These are phyloP conservation scores for Thielaviopsis euricoi DNA, from an alignment of 2,329 filamentous ascomycete genomes.

Conservation along the genomic window DNA sequence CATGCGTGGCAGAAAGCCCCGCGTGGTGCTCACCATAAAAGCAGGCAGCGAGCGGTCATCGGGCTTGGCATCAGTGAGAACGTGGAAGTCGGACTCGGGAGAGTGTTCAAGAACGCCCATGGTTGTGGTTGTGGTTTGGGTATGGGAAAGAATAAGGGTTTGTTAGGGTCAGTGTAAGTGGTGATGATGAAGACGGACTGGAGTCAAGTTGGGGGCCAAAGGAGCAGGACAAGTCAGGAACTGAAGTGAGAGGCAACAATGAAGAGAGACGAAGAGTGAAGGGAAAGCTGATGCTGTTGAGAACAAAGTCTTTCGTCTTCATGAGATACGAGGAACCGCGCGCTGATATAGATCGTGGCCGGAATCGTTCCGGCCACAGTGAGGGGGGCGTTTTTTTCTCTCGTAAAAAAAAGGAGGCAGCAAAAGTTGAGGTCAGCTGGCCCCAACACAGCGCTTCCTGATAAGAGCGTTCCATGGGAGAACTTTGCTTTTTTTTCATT, in stretches of 20 bases:
- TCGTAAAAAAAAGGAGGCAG: conserved; percentile 1
- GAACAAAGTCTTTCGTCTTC: too few species aligned
- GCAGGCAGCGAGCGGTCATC: conserved; percentile 48
- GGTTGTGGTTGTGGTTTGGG: too few species aligned
- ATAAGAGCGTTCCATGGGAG: not conserved
- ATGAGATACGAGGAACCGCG: conserved; percentile 11
- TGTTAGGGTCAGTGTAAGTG: conserved; percentile 6
- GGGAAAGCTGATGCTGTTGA: not conserved
- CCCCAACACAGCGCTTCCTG: not conserved
- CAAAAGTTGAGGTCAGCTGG: not conserved
- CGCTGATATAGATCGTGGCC: conserved; percentile 31
- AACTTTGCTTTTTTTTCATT: not conserved
- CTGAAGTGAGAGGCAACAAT: too few species aligned
- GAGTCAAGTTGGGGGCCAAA: conserved; percentile 4
- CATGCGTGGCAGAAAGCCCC: conserved; percentile 57
- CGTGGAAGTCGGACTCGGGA: conserved; percentile 30
- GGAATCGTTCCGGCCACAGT: conserved; percentile 11
- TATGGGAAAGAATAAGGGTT: too few species aligned
- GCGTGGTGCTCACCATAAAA: conserved; percentile 63
- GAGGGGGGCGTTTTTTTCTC: not conserved
- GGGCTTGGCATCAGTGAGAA: conserved; percentile 46
- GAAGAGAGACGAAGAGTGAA: conserved; percentile 15
- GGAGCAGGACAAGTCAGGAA: too few species aligned
- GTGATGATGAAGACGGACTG: not conserved
- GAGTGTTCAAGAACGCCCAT: conserved; percentile 9